Conservation (phyloP, 2,329 filamentous ascomycete genomes). For the Trichophyton verrucosum region DNA sequence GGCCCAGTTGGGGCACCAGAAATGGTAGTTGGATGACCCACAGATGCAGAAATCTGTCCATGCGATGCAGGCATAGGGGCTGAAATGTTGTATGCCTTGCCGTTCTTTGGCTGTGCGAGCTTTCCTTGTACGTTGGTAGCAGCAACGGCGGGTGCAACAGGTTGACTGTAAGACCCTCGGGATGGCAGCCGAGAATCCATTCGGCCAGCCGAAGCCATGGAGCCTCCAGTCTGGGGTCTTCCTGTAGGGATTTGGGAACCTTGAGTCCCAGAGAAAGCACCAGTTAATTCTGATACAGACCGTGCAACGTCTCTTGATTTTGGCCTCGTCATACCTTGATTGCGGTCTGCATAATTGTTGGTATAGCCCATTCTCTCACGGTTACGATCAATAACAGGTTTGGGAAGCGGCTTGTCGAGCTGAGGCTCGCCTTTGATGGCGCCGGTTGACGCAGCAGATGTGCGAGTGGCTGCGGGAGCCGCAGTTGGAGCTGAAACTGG, state of each 20-base stretch:
- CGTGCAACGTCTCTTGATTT: constrained; percentile 41
- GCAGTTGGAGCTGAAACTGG: neutral
- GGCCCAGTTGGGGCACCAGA: constrained; percentile 46
- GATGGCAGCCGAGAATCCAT: constrained; percentile 51
- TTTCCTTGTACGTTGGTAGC: constrained; percentile 80
- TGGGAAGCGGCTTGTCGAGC: constrained; percentile 5
- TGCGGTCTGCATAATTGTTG: constrained; percentile 13
- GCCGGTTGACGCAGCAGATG: neutral
- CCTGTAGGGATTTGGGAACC: constrained; percentile 34
- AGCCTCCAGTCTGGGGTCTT: constrained; percentile 70
- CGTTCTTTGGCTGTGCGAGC: constrained; percentile 64
- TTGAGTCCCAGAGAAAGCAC: constrained; percentile 37
- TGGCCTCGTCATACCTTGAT: constrained; percentile 28
- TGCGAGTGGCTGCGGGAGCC: neutral
- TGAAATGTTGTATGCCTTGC: constrained; percentile 60
- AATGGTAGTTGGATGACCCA: constrained; percentile 48
- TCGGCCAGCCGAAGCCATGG: constrained; percentile 52
- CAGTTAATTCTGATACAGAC: constrained; percentile 46
- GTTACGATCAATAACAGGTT: constrained; percentile 7
- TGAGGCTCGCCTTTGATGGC: constrained; percentile 36
- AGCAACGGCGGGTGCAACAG: constrained; percentile 72
- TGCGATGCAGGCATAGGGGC: constrained; percentile 49
- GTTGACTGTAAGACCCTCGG: constrained; percentile 74
- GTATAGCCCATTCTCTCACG: constrained; percentile 6
- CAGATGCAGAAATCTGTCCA: constrained; percentile 41